Evolutionary conservation across 441 rosid species (phyloP), one percentile per base, ranked within the genome.

Genomic region (Populus hybrid): DNA sequence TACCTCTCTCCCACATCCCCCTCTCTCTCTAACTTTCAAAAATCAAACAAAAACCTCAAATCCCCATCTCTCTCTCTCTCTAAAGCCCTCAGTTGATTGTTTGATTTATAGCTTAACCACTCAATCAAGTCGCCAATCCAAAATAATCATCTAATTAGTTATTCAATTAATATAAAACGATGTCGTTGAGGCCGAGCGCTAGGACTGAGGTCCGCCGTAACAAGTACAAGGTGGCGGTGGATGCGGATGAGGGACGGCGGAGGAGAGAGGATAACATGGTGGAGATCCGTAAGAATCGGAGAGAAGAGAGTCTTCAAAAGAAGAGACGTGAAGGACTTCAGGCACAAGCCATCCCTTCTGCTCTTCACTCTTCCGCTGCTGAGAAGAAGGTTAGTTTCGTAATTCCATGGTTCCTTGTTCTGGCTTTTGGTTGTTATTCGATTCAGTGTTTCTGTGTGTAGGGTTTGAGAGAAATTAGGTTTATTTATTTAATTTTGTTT

Each of bases 211-310:
- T 86, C 61, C 92, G 97, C 46, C 85, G 92, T 78, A 94, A 89
- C 85, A 82, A 86, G 59, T 93, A 93, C 89, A 94, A 94, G 84
- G 95, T 90, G 72, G 92, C 97, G 18, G 99, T 94, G 18, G 97
- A 94, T 80, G 97, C 97, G 2, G 97, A 94, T 59, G 97, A 94
- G 76, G 98, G 97, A 1, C 84, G 97, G 24, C 87, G 97, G 83
- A 86, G 97, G 79, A 81, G 99, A 23, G 97, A 94, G 78, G 98
- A 94, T 65, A 91, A 89, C 80, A 87, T 93, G 98, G 99, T 94
- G 77, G 98, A 93, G 95, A 94, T 93, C 86, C 89, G 99, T 61
- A 94, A 94, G 89, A 93, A 79, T 75, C 90, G 89, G 20, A 85
- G 95, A 65, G 97, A 93, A 77, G 95, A 93, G 88, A 92, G 92